phyloP scores from a whole-genome alignment of 2,329 filamentous ascomycete genomes.

The Stromatinia cepivora region DNA sequence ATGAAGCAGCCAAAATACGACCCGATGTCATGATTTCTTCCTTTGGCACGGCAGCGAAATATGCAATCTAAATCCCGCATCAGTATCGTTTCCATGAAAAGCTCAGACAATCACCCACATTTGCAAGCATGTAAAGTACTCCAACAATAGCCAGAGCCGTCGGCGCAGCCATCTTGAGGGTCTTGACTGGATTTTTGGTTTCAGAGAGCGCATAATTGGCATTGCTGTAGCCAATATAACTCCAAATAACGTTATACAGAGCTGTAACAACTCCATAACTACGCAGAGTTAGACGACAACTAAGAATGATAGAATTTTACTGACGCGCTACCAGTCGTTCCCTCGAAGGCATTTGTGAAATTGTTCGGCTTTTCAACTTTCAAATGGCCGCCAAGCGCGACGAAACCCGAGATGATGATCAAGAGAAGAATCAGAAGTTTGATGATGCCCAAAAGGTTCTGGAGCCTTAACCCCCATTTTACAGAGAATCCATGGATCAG shows the following conservation, averaged over 20 bases:
- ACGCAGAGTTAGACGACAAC: not conserved
- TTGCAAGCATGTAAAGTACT: conserved; percentile 64
- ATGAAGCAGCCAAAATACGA: conserved; percentile 53
- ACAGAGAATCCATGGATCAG: conserved; percentile 63
- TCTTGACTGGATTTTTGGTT: conserved; percentile 64
- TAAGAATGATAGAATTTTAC: not conserved
- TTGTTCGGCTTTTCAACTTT: conserved; percentile 62
- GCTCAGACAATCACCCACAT: conserved; percentile 40
- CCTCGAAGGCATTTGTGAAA: conserved; percentile 63
- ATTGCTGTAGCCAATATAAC: conserved; percentile 67
- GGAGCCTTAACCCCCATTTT: conserved; percentile 66
- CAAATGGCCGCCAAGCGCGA: conserved; percentile 59
- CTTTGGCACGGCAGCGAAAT: conserved; percentile 60
- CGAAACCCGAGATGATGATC: conserved; percentile 59
- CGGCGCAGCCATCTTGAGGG: conserved; percentile 65
- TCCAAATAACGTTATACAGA: conserved; percentile 71
- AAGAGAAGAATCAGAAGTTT: conserved; percentile 67
- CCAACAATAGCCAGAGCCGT: conserved; percentile 59
- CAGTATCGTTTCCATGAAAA: not conserved
- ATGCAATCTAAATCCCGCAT: conserved; percentile 50
- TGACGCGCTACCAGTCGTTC: conserved; percentile 63
- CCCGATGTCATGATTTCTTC: conserved; percentile 53
- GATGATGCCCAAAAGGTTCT: conserved; percentile 64
- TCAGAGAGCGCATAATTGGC: conserved; percentile 67
- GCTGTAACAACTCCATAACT: conserved; percentile 64